Percentiles rank a stretch among this genome's conserved stretches.
Conservation (phyloP, 306 rosid species). For the Quercus dentata region DNA sequence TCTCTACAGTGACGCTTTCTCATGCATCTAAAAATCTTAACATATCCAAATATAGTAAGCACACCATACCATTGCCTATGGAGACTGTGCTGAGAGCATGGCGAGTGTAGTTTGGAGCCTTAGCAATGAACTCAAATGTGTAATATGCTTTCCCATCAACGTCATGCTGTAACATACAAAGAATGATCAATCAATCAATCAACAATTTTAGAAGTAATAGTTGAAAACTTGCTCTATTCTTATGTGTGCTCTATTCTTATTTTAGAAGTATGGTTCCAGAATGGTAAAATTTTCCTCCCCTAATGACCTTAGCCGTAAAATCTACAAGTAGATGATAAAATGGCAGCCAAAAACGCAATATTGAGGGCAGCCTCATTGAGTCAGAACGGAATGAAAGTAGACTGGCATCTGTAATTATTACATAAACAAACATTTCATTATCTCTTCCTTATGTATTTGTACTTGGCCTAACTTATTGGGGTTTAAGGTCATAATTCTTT, state of each 20-base stretch:
- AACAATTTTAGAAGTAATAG: neutral
- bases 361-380: too few species aligned
- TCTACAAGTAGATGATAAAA: neutral
- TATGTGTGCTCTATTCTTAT: neutral
- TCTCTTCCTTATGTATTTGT: too few species aligned
- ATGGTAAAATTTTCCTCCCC: neutral
- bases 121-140: conserved; percentile 77
- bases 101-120: conserved; percentile 94
- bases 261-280: too few species aligned
- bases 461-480: too few species aligned
- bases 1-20: neutral
- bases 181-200: conserved; percentile 6
- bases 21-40: neutral
- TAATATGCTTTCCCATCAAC: conserved; percentile 78
- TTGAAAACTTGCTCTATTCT: neutral
- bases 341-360: neutral
- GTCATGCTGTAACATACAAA: conserved; percentile 56
- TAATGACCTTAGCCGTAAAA: neutral
- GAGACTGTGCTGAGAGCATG: conserved; percentile 86
- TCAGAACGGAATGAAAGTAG: too few species aligned
- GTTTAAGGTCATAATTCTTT: neutral
- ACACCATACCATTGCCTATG: conserved; percentile 72
- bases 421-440: too few species aligned
- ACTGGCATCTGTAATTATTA: too few species aligned
- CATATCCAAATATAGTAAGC: neutral